Evolutionary conservation across 495 filamentous ascomycete genomes (phyloP), one percentile per base, ranked within the genome.

Genomic region (Hypoxylon cercidicola): DNA sequence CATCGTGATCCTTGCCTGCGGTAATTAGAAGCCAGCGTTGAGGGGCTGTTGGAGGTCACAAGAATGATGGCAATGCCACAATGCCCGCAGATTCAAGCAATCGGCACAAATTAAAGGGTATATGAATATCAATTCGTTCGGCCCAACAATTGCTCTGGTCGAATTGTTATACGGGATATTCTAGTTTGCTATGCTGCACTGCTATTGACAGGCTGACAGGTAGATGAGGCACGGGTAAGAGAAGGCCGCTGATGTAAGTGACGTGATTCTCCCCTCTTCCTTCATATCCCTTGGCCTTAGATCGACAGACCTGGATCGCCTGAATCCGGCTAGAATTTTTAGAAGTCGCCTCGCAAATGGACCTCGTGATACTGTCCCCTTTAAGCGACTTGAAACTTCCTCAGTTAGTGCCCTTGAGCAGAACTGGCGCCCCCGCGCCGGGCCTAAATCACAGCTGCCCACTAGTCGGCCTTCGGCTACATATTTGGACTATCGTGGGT

Each of bases 1-100:
- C 47, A 64, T 68, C 55, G 59, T 64, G 65, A 64, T 64, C 60
- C 60, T 60, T 55, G 43, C 37, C 46, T 63, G 60, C 64, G 64
- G 32, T 61, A 56, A 58, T 57, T 62, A 39, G 21, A 34, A 47
- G 63, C 55, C 45, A 46, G 37, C 21, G 54, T 68, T 53, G 44
- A 45, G 59, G 50, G 44, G 34, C 12, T 50, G 60, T 21, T 43
- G n/a, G 32, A 43, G 50, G 60, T 63, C 60, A 68, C 60, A 39
- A 37, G 65, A 58, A 44, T 54, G 35, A 55, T 59, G 28, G 44
- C 65, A 68, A 68, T 68, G 55, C 60, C 65, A 60, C 60, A 60
- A 68, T 58, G 50, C 46, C 54, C 43, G 41, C 49, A 53, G 16
- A 53, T 21, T 44, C 25, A 15, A 62, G 41, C 39, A 62, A 68